These are phyloP conservation scores for Aspergillus neotritici DNA, from an alignment of 2,329 filamentous ascomycete species.

Conservation along the genomic window DNA sequence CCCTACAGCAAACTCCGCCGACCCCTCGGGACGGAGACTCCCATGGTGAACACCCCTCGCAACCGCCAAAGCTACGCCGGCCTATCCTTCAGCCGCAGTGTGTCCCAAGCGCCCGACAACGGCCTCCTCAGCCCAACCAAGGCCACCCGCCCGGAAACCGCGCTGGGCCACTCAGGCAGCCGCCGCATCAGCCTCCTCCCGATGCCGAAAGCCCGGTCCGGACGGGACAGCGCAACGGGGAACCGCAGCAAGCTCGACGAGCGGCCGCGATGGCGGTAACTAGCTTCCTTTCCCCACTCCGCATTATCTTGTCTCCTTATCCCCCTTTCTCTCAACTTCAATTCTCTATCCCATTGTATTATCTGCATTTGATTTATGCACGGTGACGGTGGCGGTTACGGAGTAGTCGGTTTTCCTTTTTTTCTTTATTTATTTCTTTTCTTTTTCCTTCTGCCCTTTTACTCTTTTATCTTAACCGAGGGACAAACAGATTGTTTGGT, in stretches of 20 bases:
- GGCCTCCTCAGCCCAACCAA: constrained; percentile 25
- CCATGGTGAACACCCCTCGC: constrained; percentile 29
- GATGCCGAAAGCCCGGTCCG: constrained; percentile 26
- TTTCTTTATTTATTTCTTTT: too few relatives aligned
- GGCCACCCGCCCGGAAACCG: constrained; percentile 32
- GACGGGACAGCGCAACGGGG: constrained; percentile 24
- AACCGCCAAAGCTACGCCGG: constrained; percentile 37
- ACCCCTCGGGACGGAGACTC: constrained; percentile 14
- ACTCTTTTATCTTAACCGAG: too few relatives aligned
- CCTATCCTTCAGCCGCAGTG: constrained; percentile 25
- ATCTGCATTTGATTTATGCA: too few relatives aligned
- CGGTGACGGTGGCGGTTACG: too few relatives aligned
- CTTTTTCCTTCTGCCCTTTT: too few relatives aligned
- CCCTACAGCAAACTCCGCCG: constrained; percentile 39
- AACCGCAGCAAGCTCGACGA: constrained; percentile 23
- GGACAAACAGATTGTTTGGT: too few relatives aligned
- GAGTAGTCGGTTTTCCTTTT: too few relatives aligned
- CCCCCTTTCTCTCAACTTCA: too few relatives aligned
- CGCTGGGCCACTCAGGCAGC: constrained; percentile 35
- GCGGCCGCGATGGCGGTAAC: constrained; percentile 35
- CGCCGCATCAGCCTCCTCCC: constrained; percentile 39
- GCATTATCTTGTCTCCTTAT: not conserved
- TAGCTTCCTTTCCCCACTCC: constrained; percentile 9
- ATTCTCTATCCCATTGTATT: too few relatives aligned
- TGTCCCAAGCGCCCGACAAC: constrained; percentile 17